A percentile compares a stretch with the other conserved stretches of the same genome.
Conservation (phyloP, 2,329 filamentous ascomycete genomes). For the Colletotrichum gigasporum region DNA sequence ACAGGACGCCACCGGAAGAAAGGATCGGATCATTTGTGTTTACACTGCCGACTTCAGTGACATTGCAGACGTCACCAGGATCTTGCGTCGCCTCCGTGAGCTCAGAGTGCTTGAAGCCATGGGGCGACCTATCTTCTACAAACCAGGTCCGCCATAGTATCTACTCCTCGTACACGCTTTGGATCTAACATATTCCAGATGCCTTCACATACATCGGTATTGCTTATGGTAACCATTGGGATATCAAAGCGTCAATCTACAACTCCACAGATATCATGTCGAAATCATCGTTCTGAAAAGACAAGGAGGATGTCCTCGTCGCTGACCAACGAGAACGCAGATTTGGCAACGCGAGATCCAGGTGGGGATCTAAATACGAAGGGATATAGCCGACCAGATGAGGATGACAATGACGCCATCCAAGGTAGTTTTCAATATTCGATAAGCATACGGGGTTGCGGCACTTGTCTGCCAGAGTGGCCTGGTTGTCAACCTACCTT, state of each 20-base stretch:
- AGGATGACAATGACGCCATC: no score
- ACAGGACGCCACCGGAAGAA: conserved; percentile 51
- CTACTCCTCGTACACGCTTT: no score
- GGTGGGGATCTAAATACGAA: no score
- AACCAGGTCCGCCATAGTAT: conserved; percentile 65
- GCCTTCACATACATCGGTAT: conserved; percentile 75
- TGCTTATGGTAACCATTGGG: conserved; percentile 67
- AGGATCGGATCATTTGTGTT: conserved; percentile 73
- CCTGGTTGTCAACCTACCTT: no score
- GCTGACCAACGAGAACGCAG: no score
- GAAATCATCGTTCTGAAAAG: not conserved
- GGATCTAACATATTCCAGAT: no score
- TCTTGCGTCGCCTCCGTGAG: conserved; percentile 69
- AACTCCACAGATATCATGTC: conserved; percentile 53
- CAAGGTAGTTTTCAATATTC: no score
- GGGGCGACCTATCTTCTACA: conserved; percentile 76
- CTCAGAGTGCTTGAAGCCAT: conserved; percentile 65
- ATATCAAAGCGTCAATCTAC: conserved; percentile 68
- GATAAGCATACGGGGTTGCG: no score
- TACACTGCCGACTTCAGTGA: conserved; percentile 83
- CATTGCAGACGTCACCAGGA: conserved; percentile 72
- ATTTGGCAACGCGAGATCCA: no score
- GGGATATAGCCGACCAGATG: no score
- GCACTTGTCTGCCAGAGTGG: no score
- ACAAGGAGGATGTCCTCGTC: no score